Evolutionary conservation across 2,329 filamentous ascomycete genomes (phyloP), one percentile per base, ranked within the genome.

Genomic region (Trichoderma koningii): DNA sequence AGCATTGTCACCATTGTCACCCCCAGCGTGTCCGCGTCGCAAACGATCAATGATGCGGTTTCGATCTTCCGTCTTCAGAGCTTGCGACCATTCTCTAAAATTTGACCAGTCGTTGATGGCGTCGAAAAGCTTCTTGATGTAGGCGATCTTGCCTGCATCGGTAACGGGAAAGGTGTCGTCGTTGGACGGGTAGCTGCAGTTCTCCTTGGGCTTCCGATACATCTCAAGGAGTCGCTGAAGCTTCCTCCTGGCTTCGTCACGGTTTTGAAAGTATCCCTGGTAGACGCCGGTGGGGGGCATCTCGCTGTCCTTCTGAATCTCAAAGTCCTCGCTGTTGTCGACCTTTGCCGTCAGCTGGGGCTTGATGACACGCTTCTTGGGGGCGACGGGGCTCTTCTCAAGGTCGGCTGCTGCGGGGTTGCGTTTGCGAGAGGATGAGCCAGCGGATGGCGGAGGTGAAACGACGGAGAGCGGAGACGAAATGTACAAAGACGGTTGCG

Each of bases 81-180:
- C 63, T 34, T 70, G 68, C 12, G 66, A 67, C 71, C 70, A 72
- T 64, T 73, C 71, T 5, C 67, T 60, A 21, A 71, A 68, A 26
- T 64, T 52, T 9, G 57, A 60, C 71, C 71, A 73, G 66, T 72
- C 69, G 28, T 65, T 69, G 53, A 73, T 71, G 55, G 71, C 69
- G 5, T 71, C 66, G 38, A 72, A 68, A 2, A 71, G 44, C 17
- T 63, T 61, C 55, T 62, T 63, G 10, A 70, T 68, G n/a, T 62
- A 60, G 6, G n/a, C 55, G 14, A 63, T 34, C 53, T 53, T 68
- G n/a, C 66, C 66, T 1, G 26, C 61, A 5, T 68, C 65, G 17
- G 50, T 45, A 1, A 23, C 19, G 3, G 70, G 69, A 44, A 70
- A 71, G 2, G 67, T 67, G 6, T 34, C 19, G 48, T 71, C 69